These are phyloP conservation scores for Priceomyces melissophilus DNA, from an alignment of 805 yeast species.

Conservation along the genomic window DNA sequence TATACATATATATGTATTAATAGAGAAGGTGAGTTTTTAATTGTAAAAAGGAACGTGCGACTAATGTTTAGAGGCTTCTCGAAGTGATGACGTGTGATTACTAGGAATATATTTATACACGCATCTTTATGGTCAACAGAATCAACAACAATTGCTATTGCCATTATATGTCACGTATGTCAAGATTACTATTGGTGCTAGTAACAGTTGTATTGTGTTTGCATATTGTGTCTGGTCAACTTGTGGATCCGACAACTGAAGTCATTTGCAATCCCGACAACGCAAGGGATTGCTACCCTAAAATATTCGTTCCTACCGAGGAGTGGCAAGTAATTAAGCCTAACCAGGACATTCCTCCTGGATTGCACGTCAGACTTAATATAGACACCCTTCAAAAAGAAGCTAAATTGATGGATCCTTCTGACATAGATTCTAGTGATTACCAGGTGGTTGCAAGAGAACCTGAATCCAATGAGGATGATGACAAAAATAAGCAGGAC, in stretches of 20 bases:
- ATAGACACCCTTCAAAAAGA: constrained; percentile 67
- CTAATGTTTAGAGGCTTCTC: neutral
- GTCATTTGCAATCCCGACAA: constrained; percentile 19
- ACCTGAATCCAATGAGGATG: constrained; percentile 6
- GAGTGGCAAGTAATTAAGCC: constrained; percentile 69
- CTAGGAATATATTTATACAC: neutral
- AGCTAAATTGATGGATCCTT: constrained; percentile 55
- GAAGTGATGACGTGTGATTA: constrained; percentile 5
- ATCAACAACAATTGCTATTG: neutral
- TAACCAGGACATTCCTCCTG: constrained; percentile 79
- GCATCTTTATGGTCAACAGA: neutral
- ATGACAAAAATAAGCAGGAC: constrained; percentile 1
- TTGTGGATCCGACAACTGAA: constrained; percentile 10
- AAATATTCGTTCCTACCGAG: constrained; percentile 54
- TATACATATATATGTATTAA: neutral
- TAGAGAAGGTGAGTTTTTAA: neutral
- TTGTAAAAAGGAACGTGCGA: neutral
- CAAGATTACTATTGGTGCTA: constrained; percentile 2
- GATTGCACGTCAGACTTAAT: constrained; percentile 72
- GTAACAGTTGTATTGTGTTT: constrained; percentile 1
- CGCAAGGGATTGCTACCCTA: constrained; percentile 58
- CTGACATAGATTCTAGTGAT: constrained; percentile 12
- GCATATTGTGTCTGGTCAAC: constrained; percentile 2
- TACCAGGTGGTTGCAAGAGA: constrained; percentile 7
- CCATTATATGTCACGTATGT: constrained; percentile 1